phyloP scores from a whole-genome alignment of 345 rosid species.

The Brassica cretica region DNA sequence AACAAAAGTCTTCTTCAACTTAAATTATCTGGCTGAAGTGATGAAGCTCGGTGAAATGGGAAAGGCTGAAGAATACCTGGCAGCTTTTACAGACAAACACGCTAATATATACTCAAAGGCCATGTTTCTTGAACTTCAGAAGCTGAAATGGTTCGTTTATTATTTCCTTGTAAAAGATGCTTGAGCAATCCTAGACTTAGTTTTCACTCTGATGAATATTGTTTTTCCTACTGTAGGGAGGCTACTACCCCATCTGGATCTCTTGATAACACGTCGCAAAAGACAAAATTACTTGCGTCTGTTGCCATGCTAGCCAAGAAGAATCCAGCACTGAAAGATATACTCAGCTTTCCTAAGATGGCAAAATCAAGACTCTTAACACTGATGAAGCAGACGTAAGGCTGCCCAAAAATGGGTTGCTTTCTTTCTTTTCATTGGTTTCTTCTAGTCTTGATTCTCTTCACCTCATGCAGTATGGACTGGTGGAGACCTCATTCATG shows the following conservation, averaged over 20 bases:
- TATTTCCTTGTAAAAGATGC: not conserved
- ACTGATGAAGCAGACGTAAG: conserved; percentile 39
- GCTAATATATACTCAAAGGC: conserved; percentile 58
- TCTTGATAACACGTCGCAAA: conserved; percentile 20
- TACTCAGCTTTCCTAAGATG: conserved; percentile 40
- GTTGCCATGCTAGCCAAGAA: conserved; percentile 33
- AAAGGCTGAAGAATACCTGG: conserved; percentile 65
- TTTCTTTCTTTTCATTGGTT: conserved; percentile 15
- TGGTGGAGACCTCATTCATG: conserved; percentile 41
- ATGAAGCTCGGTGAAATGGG: conserved; percentile 54
- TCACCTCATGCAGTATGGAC: conserved; percentile 39
- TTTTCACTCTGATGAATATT: conserved; percentile 7
- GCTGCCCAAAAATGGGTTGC: conserved; percentile 2
- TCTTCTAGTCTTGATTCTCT: conserved; percentile 25
- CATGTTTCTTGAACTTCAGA: conserved; percentile 64
- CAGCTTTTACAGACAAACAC: conserved; percentile 54
- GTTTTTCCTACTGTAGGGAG: conserved; percentile 32
- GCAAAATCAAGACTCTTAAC: conserved; percentile 41
- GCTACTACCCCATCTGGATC: conserved; percentile 15
- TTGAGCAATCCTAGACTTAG: conserved; percentile 12
- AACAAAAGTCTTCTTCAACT: conserved; percentile 62
- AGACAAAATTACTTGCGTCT: conserved; percentile 26
- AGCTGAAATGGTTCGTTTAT: conserved; percentile 50
- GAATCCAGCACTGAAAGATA: conserved; percentile 41
- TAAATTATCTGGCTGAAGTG: conserved; percentile 51